These are phyloP conservation scores for Colletotrichum gigasporum DNA, from an alignment of 2,329 filamentous ascomycete genomes.

Conservation along the genomic window DNA sequence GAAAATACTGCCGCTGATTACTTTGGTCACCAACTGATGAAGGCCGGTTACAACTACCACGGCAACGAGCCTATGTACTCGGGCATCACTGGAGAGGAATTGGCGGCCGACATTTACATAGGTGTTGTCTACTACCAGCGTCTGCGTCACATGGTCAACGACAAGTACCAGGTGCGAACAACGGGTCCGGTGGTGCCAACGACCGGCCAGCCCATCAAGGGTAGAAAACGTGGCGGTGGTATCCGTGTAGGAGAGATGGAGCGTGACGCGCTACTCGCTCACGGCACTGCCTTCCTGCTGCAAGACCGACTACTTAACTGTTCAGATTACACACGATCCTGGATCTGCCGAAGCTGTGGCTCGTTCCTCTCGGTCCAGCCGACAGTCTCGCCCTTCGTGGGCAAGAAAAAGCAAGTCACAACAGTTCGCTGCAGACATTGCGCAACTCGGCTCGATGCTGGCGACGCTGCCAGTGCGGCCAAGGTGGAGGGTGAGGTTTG, in stretches of 20 bases:
- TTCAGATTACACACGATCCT: slow-evolving; percentile 89
- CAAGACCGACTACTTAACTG: slow-evolving; percentile 98
- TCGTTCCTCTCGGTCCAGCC: slow-evolving; percentile 91
- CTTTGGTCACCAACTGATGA: slow-evolving; percentile 94
- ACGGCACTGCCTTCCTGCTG: slow-evolving; percentile 93
- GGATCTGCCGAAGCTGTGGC: slow-evolving; percentile 90
- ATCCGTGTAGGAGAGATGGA: slow-evolving; percentile 99
- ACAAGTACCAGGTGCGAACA: slow-evolving; percentile 98
- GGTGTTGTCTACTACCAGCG: slow-evolving; percentile 98
- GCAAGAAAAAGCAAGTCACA: slow-evolving; percentile 72
- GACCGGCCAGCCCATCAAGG: slow-evolving; percentile 97
- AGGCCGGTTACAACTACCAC: slow-evolving; percentile 97
- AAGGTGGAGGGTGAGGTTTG: slow-evolving; percentile 79
- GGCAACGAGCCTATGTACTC: slow-evolving; percentile 99
- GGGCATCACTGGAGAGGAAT: slow-evolving; percentile 93
- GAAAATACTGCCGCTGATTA: slow-evolving; percentile 91
- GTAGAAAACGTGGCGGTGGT: slow-evolving; percentile 94
- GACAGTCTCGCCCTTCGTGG: slow-evolving; percentile 72
- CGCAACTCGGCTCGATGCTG: slow-evolving; percentile 68
- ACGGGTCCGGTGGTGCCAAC: slow-evolving; percentile 91
- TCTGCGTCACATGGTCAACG: slow-evolving; percentile 99
- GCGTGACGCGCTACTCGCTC: slow-evolving; percentile 91
- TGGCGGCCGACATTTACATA: slow-evolving; percentile 94
- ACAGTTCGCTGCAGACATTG: slow-evolving; percentile 84
- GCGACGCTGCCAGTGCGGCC: slow-evolving; percentile 65